These are phyloP conservation scores for Xylaria sp. DNA, from an alignment of 2,329 filamentous ascomycete species.

Conservation along the genomic window DNA sequence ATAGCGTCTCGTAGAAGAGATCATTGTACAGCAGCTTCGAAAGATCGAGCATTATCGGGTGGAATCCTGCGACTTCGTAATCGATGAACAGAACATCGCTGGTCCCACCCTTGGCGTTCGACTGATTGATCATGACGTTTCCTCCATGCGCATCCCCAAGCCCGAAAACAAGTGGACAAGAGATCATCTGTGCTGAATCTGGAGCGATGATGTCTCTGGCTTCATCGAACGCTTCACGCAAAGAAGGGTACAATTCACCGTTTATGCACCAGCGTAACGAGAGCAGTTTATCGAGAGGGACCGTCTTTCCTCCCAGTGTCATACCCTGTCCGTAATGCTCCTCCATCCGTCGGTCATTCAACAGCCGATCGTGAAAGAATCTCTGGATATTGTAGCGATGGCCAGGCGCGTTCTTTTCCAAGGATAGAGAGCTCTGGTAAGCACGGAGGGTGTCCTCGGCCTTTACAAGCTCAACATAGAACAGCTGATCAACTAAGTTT, in stretches of 20 bases:
- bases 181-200: background rate
- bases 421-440: conserved; percentile 25
- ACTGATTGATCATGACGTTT: conserved; percentile 26
- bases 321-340: conserved; percentile 22
- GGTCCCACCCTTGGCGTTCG: background rate
- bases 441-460: conserved; percentile 33
- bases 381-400: conserved; percentile 16
- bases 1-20: conserved; percentile 28
- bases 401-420: background rate
- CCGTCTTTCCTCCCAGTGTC: background rate
- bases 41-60: conserved; percentile 37
- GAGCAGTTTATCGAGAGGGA: conserved; percentile 18
- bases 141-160: conserved; percentile 27
- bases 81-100: conserved; percentile 26
- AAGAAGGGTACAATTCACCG: conserved; percentile 2
- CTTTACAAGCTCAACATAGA: conserved; percentile 34
- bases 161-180: conserved; percentile 29
- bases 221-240: conserved; percentile 18
- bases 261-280: conserved; percentile 26
- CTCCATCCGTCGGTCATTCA: conserved; percentile 19
- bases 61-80: conserved; percentile 22
- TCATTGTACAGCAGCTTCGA: conserved; percentile 32
- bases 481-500: conserved; percentile 4
- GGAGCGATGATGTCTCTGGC: conserved; percentile 5
- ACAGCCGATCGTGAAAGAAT: conserved; percentile 25